A percentile compares a stretch with the other conserved stretches of the same genome.
These are phyloP conservation scores for Acanthamoeba lenticulata DNA, from an alignment of 208 protist species.

Conservation along the genomic window DNA sequence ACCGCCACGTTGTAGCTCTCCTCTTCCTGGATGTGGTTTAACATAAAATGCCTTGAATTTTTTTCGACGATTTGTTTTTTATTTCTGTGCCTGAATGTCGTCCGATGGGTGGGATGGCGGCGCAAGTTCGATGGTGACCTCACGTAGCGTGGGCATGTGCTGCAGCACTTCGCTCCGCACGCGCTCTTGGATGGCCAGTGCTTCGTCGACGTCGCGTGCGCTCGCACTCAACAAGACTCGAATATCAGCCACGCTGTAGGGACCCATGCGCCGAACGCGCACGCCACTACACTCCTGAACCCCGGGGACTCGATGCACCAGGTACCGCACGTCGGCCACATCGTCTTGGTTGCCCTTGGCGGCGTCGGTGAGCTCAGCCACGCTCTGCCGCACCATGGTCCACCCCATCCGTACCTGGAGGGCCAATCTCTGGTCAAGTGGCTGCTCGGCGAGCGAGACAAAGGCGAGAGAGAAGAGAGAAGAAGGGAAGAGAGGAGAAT, in stretches of 20 bases:
- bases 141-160: background rate
- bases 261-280: background rate
- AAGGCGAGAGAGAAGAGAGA: too few species aligned
- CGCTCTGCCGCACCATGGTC: slow-evolving; percentile 1
- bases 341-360: slow-evolving; percentile 4
- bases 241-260: background rate
- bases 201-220: background rate
- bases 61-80: too few species aligned
- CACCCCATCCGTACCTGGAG: background rate
- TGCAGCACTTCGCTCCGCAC: background rate
- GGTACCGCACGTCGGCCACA: background rate
- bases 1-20: too few species aligned
- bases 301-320: background rate
- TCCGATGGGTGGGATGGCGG: background rate
- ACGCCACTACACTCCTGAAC: background rate
- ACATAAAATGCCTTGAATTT: too few species aligned
- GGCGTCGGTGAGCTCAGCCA: background rate
- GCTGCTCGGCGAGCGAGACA: too few species aligned
- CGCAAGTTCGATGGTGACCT: background rate
- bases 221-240: background rate
- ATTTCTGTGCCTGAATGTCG: too few species aligned
- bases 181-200: background rate
- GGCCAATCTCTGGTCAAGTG: background rate
- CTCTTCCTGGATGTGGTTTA: too few species aligned
- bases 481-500: background rate